phyloP scores from a whole-genome alignment of 305 asterid species.

The Fraxinus velutina region DNA sequence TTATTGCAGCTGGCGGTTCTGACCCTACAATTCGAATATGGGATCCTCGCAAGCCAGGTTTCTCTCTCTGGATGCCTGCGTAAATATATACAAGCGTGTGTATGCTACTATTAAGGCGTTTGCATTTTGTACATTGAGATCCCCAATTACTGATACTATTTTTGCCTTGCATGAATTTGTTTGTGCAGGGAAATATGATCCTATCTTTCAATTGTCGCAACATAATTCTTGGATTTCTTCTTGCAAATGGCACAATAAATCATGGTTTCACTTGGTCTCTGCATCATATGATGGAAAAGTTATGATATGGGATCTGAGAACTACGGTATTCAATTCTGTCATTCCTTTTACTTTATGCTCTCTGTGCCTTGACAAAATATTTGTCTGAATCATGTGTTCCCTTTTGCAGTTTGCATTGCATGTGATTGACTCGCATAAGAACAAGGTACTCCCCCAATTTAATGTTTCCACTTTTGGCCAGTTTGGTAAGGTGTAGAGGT shows the following conservation, averaged over 20 bases:
- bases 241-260: constrained; percentile 90
- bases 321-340: constrained; percentile 55
- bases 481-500: neutral
- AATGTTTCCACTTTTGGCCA: neutral
- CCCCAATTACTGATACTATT: neutral
- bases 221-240: constrained; percentile 89
- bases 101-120: neutral
- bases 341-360: constrained; percentile 15
- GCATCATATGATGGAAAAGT: constrained; percentile 95
- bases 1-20: constrained; percentile 79
- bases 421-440: constrained; percentile 68
- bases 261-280: constrained; percentile 86
- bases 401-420: constrained; percentile 78
- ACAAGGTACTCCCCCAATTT: constrained; percentile 55
- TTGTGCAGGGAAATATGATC: constrained; percentile 61
- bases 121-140: neutral
- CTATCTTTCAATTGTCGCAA: constrained; percentile 73
- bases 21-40: constrained; percentile 82
- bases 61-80: constrained; percentile 9
- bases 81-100: neutral
- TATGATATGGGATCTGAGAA: constrained; percentile 93
- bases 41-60: constrained; percentile 99
- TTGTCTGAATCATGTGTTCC: constrained; percentile 19
- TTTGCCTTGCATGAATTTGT: constrained; percentile 3
- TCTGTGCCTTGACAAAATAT: neutral